These are phyloP conservation scores for Rhodofomes roseus DNA, from an alignment of 1,284 basidiomycete genomes.

Conservation along the genomic window DNA sequence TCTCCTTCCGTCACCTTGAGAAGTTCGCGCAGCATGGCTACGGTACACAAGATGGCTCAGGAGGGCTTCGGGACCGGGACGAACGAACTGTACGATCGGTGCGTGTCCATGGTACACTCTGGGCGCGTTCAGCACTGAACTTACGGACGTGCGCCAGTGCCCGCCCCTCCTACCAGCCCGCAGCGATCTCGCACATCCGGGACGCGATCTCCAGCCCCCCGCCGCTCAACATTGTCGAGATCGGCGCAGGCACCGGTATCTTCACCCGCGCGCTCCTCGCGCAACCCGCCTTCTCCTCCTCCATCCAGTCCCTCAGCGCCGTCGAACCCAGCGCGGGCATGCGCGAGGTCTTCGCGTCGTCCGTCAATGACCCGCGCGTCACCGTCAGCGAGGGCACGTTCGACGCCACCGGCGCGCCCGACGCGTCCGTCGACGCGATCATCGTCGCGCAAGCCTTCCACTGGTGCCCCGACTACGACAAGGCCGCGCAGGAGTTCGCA, in stretches of 20 bases:
- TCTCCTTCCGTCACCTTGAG: background rate
- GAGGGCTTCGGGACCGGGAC: conserved; percentile 66
- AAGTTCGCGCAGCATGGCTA: conserved; percentile 10
- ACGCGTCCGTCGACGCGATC: conserved; percentile 70
- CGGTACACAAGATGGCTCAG: conserved; percentile 54
- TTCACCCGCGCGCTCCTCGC: conserved; percentile 74
- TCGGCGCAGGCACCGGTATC: conserved; percentile 74
- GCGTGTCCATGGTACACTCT: background rate
- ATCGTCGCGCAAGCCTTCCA: conserved; percentile 81
- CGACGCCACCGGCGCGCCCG: conserved; percentile 49
- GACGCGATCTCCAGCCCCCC: conserved; percentile 34
- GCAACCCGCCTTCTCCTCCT: conserved; percentile 49
- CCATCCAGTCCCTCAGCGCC: conserved; percentile 52
- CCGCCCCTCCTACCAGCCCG: conserved; percentile 67
- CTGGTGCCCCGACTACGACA: conserved; percentile 74
- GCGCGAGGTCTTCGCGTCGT: conserved; percentile 56
- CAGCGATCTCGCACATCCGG: conserved; percentile 54
- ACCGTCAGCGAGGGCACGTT: conserved; percentile 61
- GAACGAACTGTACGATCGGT: conserved; percentile 76
- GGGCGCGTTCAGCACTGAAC: background rate
- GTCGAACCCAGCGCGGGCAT: conserved; percentile 75
- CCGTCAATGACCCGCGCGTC: conserved; percentile 47
- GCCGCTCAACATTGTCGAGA: conserved; percentile 61
- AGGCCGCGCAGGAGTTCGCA: conserved; percentile 62
- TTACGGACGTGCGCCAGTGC: conserved; percentile 35